A percentile compares a stretch with the other conserved stretches of the same genome.
phyloP scores from a whole-genome alignment of 495 filamentous ascomycete species.

The Annulohypoxylon maeteangense region DNA sequence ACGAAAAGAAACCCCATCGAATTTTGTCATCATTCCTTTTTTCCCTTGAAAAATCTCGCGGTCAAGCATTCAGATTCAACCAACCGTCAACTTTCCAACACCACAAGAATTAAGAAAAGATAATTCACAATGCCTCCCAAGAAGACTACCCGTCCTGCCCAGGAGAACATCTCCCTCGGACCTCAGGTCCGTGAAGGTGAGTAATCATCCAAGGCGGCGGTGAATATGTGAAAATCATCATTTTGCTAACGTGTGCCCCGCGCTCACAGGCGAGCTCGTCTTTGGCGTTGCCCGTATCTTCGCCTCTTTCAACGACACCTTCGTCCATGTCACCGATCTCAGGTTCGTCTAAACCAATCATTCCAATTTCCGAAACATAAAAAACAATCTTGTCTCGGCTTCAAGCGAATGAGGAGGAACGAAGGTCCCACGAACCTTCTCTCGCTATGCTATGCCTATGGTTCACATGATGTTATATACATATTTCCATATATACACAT shows the following conservation, averaged over 20 bases:
- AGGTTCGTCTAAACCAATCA: slow-evolving; percentile 69
- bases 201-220: slow-evolving; percentile 32
- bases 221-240: not conserved
- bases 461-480: slow-evolving; percentile 14
- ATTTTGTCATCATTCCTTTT: slow-evolving; percentile 23
- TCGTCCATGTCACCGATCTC: slow-evolving; percentile 99
- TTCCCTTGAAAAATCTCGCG: slow-evolving; percentile 26
- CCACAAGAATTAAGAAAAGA: slow-evolving; percentile 20
- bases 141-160: slow-evolving; percentile 76
- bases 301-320: slow-evolving; percentile 85
- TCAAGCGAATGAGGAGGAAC: slow-evolving; percentile 32
- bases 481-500: not conserved
- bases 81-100: slow-evolving; percentile 35
- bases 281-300: slow-evolving; percentile 99
- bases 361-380: slow-evolving; percentile 8
- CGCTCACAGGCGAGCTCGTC: slow-evolving; percentile 83
- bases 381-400: slow-evolving; percentile 20
- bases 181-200: slow-evolving; percentile 91
- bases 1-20: slow-evolving; percentile 25
- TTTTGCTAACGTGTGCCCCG: slow-evolving; percentile 31
- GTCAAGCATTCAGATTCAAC: slow-evolving; percentile 34
- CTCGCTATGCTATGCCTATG: slow-evolving; percentile 29
- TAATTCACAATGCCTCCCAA: slow-evolving; percentile 80
- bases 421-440: slow-evolving; percentile 35
- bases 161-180: slow-evolving; percentile 98